phyloP scores from a whole-genome alignment of 352 stramenopile species.

The Plasmopara viticola region DNA sequence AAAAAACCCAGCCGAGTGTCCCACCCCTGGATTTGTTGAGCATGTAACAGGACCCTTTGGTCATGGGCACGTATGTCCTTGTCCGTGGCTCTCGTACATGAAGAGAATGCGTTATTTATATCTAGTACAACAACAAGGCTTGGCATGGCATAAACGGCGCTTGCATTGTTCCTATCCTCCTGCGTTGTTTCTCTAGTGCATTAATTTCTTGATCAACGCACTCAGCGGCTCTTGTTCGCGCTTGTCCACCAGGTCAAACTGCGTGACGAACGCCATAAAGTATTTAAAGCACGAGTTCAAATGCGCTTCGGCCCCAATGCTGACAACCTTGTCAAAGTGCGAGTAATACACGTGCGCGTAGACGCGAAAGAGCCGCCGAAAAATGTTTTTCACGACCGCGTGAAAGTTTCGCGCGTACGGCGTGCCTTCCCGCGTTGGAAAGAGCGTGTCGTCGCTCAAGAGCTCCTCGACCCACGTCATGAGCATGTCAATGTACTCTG shows the following conservation, averaged over 20 bases:
- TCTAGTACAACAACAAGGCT: conserved; percentile 4
- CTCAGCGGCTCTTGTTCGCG: conserved; percentile 92
- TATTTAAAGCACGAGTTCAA: conserved; percentile 98
- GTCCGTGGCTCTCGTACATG: conserved; percentile 6
- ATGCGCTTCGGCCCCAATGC: conserved; percentile 91
- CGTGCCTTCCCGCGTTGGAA: conserved; percentile 56
- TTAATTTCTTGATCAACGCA: conserved; percentile 88
- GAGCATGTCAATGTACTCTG: conserved; percentile 90
- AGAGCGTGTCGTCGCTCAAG: conserved; percentile 74
- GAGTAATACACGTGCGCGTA: conserved; percentile 97
- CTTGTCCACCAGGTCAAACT: conserved; percentile 92
- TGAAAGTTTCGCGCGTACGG: conserved; percentile 82
- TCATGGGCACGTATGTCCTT: too few relatives aligned
- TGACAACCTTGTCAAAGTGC: conserved; percentile 94
- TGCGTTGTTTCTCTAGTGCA: conserved; percentile 28
- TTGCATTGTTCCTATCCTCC: not conserved
- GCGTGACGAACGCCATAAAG: conserved; percentile 95
- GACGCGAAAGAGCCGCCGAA: conserved; percentile 93
- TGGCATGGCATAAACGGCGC: too few relatives aligned
- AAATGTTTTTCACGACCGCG: conserved; percentile 89
- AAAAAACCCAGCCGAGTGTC: conserved; percentile 21
- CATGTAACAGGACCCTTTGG: conserved; percentile 23
- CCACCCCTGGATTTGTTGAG: conserved; percentile 35
- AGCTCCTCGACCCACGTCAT: conserved; percentile 89
- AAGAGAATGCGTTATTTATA: conserved; percentile 32